Percentiles rank a stretch among this genome's conserved stretches.
phyloP scores from a whole-genome alignment of 345 rosid genomes.

The Orychophragmus violaceus region DNA sequence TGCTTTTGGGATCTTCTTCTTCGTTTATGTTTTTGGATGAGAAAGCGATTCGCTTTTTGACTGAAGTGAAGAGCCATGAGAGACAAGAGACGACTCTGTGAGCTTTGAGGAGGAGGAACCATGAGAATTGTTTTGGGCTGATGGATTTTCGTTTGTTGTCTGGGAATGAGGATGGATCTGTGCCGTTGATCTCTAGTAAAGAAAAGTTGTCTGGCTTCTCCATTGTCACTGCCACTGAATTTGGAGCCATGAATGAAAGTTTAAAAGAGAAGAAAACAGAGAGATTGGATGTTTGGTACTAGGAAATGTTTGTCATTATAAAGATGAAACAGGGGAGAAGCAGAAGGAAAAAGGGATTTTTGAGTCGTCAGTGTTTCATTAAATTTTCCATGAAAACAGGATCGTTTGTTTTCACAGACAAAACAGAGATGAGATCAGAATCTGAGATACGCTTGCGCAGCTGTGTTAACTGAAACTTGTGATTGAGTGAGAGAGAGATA shows the following conservation, averaged over 20 bases:
- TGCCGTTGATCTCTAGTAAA: constrained; percentile 49
- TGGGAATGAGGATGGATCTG: constrained; percentile 48
- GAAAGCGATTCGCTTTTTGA: constrained; percentile 53
- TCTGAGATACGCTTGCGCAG: constrained; percentile 21
- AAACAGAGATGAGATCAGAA: constrained; percentile 20
- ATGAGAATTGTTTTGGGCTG: constrained; percentile 70
- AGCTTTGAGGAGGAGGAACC: constrained; percentile 70
- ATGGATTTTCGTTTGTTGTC: constrained; percentile 69
- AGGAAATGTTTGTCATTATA: constrained; percentile 17
- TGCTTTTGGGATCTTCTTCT: constrained; percentile 60
- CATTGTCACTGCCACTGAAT: constrained; percentile 68
- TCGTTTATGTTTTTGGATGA: constrained; percentile 30
- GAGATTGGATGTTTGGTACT: not conserved
- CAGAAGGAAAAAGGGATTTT: not conserved
- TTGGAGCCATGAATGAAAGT: constrained; percentile 55
- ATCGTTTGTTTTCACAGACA: constrained; percentile 27
- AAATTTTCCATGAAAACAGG: constrained; percentile 27
- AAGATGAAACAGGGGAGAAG: constrained; percentile 15
- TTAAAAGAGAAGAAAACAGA: not conserved
- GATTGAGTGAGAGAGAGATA: constrained; percentile 10
- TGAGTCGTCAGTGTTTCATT: constrained; percentile 23
- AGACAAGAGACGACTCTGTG: constrained; percentile 51
- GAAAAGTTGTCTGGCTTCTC: constrained; percentile 70
- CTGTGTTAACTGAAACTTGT: constrained; percentile 24
- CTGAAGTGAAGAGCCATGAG: constrained; percentile 47